A percentile compares a stretch with the other conserved stretches of the same genome.
Conservation (phyloP, 805 yeast species). For the Zygotorulaspora florentina region DNA sequence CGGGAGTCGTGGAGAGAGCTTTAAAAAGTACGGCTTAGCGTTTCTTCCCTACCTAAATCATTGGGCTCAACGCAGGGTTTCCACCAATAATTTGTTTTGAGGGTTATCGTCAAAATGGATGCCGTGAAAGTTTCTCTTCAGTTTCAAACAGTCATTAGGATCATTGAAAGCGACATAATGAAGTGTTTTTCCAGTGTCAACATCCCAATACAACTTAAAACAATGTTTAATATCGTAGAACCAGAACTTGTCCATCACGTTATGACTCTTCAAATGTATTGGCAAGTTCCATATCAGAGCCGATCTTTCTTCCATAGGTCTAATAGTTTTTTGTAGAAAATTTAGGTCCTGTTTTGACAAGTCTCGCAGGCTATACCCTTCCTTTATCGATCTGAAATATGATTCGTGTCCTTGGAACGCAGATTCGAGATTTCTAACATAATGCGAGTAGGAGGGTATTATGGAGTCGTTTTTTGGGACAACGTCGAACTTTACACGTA, state of each 20-base stretch:
- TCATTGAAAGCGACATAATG: conserved; percentile 40
- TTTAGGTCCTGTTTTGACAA: conserved; percentile 3
- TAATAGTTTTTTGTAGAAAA: conserved; percentile 8
- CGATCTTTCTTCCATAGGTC: conserved; percentile 22
- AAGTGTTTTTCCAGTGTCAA: conserved; percentile 19
- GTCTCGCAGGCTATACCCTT: neutral
- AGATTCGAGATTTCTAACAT: conserved; percentile 18
- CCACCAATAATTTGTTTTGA: conserved; percentile 22
- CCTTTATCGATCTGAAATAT: conserved; percentile 13
- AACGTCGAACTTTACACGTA: conserved; percentile 18
- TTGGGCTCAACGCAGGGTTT: conserved; percentile 12
- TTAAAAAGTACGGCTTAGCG: conserved; percentile 32
- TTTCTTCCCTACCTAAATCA: no score
- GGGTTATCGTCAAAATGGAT: conserved; percentile 16
- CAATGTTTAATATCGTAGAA: conserved; percentile 31
- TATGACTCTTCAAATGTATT: conserved; percentile 12
- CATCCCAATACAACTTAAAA: conserved; percentile 25
- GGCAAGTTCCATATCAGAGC: conserved; percentile 32
- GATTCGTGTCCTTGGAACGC: conserved; percentile 20
- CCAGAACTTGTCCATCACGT: conserved; percentile 27
- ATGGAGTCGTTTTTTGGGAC: conserved; percentile 1
- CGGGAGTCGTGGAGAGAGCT: conserved; percentile 65
- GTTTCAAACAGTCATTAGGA: conserved; percentile 44
- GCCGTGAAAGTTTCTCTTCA: conserved; percentile 53
- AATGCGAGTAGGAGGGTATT: conserved; percentile 7